phyloP scores from a whole-genome alignment of 2,329 filamentous ascomycete genomes.

The Claviceps spartinae region DNA sequence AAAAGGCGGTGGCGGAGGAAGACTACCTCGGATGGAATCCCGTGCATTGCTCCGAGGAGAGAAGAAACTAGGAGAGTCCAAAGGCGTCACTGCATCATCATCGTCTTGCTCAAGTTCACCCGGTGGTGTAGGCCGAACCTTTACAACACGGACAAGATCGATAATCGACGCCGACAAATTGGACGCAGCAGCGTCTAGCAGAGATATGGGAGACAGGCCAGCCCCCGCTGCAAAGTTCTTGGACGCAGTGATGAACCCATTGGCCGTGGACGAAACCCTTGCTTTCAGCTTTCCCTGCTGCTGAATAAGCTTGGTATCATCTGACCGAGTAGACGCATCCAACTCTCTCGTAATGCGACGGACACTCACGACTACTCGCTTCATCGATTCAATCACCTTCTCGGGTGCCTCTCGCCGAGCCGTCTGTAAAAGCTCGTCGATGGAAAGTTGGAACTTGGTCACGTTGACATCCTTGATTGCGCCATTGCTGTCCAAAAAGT shows the following conservation, averaged over 20 bases:
- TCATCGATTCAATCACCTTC: constrained; percentile 73
- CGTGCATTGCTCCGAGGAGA: constrained; percentile 37
- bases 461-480: constrained; percentile 83
- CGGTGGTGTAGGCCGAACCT: constrained; percentile 63
- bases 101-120: constrained; percentile 70
- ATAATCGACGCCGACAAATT: constrained; percentile 78
- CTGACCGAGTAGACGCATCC: constrained; percentile 40
- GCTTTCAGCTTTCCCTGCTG: constrained; percentile 60
- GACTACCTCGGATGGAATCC: constrained; percentile 22
- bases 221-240: constrained; percentile 78
- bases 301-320: constrained; percentile 36
- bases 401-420: constrained; percentile 63
- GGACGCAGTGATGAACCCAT: constrained; percentile 86
- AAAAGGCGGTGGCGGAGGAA: constrained; percentile 41
- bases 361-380: constrained; percentile 68
- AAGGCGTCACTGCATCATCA: constrained; percentile 49
- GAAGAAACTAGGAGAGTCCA: constrained; percentile 57
- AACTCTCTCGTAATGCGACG: constrained; percentile 77
- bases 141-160: constrained; percentile 70
- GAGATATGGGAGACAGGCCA: constrained; percentile 81
- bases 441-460: constrained; percentile 86
- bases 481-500: constrained; percentile 57
- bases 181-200: constrained; percentile 85
- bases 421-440: constrained; percentile 75
- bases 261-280: constrained; percentile 82